Percentiles rank a stretch among this genome's conserved stretches.
phyloP scores from a whole-genome alignment of 371 early-diverging fungal species.

The Mortierella sp. region DNA sequence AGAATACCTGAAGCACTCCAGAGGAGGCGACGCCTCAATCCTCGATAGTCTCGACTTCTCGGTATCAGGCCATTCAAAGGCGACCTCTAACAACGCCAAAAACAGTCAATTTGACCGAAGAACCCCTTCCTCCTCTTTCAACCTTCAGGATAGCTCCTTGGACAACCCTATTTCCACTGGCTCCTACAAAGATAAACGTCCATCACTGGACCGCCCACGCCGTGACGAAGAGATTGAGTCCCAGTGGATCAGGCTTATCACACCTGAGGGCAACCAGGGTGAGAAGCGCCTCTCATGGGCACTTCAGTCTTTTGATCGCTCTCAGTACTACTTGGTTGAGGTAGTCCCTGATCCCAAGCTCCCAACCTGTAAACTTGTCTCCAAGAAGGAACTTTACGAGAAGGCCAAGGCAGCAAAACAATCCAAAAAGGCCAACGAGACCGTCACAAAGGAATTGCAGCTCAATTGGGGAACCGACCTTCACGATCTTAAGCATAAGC shows the following conservation, averaged over 20 bases:
- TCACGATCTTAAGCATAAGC: constrained; percentile 69
- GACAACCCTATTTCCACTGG: not conserved
- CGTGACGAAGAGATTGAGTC: constrained; percentile 69
- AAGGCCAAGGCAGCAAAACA: constrained; percentile 63
- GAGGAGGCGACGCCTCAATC: not conserved
- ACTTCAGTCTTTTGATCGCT: constrained; percentile 57
- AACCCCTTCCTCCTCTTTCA: no score
- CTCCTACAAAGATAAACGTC: constrained; percentile 7
- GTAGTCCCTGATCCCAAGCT: constrained; percentile 53
- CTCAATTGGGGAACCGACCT: constrained; percentile 68
- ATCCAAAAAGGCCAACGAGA: constrained; percentile 53
- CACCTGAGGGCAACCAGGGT: constrained; percentile 56
- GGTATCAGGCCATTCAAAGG: not conserved
- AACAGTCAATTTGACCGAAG: no score
- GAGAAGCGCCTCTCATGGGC: constrained; percentile 51
- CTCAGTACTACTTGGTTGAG: constrained; percentile 61
- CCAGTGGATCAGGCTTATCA: constrained; percentile 60
- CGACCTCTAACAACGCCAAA: no score
- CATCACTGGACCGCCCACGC: constrained; percentile 46
- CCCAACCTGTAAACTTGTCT: constrained; percentile 66
- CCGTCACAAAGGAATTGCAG: constrained; percentile 61
- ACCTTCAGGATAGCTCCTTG: not conserved
- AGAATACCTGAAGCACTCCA: constrained; percentile 9
- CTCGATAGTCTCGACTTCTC: constrained; percentile 5
- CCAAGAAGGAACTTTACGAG: constrained; percentile 64